Evolutionary conservation across 768 basidiomycete genomes (phyloP).

Genomic region (Sutorius australiensis): DNA sequence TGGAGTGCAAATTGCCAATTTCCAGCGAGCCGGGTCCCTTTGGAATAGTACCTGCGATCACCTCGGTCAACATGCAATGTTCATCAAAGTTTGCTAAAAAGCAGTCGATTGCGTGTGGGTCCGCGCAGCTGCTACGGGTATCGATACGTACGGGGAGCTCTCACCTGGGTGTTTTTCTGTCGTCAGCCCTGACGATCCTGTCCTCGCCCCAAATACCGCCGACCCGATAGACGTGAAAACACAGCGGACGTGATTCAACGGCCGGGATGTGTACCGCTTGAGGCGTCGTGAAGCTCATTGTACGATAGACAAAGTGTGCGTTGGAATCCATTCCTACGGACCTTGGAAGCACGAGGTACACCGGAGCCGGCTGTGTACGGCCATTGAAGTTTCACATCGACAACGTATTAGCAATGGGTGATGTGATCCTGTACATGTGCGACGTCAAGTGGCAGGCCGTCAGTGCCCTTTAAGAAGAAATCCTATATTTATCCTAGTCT

Average conservation of each 20-base stretch:
- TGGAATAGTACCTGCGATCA: slow-evolving; percentile 24
- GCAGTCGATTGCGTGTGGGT: neutral
- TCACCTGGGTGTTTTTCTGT: slow-evolving; percentile 25
- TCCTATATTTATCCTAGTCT: neutral
- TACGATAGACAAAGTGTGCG: neutral
- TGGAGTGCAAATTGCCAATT: slow-evolving; percentile 26
- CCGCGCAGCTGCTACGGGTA: neutral
- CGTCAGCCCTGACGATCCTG: slow-evolving; percentile 27
- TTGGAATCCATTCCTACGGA: neutral
- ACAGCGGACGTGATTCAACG: slow-evolving; percentile 7
- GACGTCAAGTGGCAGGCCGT: neutral
- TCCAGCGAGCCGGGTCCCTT: slow-evolving; percentile 11
- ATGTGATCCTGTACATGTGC: neutral
- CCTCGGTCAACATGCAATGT: neutral
- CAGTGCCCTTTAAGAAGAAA: neutral
- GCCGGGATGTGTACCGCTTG: neutral
- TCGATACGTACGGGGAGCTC: neutral
- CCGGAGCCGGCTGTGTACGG: neutral
- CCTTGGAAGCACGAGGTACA: neutral
- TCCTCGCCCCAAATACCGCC: slow-evolving; percentile 29
- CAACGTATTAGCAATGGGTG: neutral
- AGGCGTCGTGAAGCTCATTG: neutral
- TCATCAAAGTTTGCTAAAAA: neutral
- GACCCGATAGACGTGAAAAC: slow-evolving; percentile 27
- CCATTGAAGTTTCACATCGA: neutral